Evolutionary conservation across 2,329 filamentous ascomycete species (phyloP), one percentile per base, ranked within the genome.

Genomic region (Emydomyces testavorans): DNA sequence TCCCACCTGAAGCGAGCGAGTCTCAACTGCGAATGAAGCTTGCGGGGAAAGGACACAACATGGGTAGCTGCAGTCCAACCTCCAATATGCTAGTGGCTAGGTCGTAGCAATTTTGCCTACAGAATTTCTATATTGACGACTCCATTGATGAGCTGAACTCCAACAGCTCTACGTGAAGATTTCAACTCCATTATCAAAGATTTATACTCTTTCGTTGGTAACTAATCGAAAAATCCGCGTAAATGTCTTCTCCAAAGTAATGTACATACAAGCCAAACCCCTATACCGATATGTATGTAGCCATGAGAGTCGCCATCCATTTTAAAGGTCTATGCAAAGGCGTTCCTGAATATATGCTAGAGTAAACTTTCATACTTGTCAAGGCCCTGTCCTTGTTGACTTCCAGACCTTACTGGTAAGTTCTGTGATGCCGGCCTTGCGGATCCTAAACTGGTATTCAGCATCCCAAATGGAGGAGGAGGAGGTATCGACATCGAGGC

Each of bases 331-430:
- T 31, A 31, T n/a, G 26, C 18, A n/a, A 28, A 26, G 15, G 4
- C 4, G 5, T 36, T 7, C 2, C 5, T 20, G 21, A n/a, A n/a
- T n/a, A n/a, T n/a, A n/a, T n/a, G n/a, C n/a, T 54, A 78, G 50
- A 78, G 57, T 52, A 78, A 65, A 60, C 75, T 78, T 54, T 77
- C 72, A 57, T 72, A 78, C 51, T 73, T 74, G 60, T 77, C 75
- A 50, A 78, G 57, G 1, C 74, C 74, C 48, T 61, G 60, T 52
- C 61, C 66, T 52, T 57, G 64, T 28, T 44, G 50, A 37, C 18
- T 43, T 28, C 35, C n/a, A 20, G 29, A 40, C n/a, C 36, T 28
- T 15, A 20, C 26, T 41, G 35, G 16, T 11, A 34, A 7, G 8
- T 41, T 41, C 15, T 46, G 36, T 28, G 16, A 28, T 4, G 26